Evolutionary conservation across 441 rosid species (phyloP).

Genomic region (Arabidopsis hybrid): DNA sequence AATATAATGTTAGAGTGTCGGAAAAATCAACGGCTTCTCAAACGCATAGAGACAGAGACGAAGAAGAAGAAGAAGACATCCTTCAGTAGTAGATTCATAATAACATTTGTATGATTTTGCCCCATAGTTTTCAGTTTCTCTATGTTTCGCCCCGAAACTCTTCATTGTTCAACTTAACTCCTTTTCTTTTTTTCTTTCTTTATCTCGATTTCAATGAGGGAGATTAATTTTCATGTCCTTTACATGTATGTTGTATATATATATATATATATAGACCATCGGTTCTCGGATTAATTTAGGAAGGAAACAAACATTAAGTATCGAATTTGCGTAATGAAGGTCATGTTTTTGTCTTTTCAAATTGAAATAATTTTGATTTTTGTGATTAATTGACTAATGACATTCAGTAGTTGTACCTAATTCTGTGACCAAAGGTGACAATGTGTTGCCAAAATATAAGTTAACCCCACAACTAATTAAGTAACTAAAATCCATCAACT

Average conservation of each 20-base stretch:
- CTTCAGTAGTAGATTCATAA: conserved; percentile 11
- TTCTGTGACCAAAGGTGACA: conserved; percentile 13
- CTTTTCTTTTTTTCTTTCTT: neutral
- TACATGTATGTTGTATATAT: conserved; percentile 40
- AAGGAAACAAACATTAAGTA: conserved; percentile 6
- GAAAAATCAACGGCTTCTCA: conserved; percentile 72
- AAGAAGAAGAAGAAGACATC: conserved; percentile 32
- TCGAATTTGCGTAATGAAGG: neutral
- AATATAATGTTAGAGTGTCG: conserved; percentile 77
- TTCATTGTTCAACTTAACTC: conserved; percentile 29
- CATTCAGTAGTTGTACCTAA: conserved; percentile 28
- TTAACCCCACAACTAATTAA: conserved; percentile 21
- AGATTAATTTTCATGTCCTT: conserved; percentile 21
- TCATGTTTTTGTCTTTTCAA: neutral
- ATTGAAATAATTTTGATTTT: neutral
- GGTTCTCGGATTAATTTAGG: conserved; percentile 7
- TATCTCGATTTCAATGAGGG: conserved; percentile 18
- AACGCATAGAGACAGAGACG: conserved; percentile 48
- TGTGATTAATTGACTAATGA: conserved; percentile 7
- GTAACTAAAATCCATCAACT: conserved; percentile 20
- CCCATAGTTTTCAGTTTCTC: conserved; percentile 34
- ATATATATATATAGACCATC: conserved; percentile 37
- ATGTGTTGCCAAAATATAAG: conserved; percentile 19
- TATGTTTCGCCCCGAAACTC: conserved; percentile 35
- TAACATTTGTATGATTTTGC: conserved; percentile 21